Evolutionary conservation across 257 asterid genomes (phyloP).

Genomic region (Rehmannia glutinosa): DNA sequence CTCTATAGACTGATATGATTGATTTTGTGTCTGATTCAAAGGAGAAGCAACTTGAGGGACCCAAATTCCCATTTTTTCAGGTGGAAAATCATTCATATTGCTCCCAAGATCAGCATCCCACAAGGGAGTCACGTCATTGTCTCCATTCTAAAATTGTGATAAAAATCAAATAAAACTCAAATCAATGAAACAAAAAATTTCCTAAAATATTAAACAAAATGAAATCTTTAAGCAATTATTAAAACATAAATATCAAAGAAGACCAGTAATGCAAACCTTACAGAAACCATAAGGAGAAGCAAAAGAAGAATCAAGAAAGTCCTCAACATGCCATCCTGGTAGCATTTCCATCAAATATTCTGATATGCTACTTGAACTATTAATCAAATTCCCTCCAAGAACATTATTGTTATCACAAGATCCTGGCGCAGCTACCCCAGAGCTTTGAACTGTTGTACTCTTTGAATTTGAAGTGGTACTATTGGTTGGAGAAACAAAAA

Average conservation of each 20-base stretch:
- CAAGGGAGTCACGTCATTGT: constrained; percentile 34
- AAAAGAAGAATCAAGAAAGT: constrained; percentile 57
- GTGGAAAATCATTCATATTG: constrained; percentile 22
- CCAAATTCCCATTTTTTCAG: constrained; percentile 43
- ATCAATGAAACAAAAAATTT: background rate
- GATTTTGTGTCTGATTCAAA: constrained; percentile 27
- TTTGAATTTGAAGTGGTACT: constrained; percentile 22
- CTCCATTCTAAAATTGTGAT: constrained; percentile 43
- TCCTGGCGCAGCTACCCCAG: too few species aligned
- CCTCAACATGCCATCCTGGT: constrained; percentile 96
- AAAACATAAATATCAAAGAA: background rate
- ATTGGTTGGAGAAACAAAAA: background rate
- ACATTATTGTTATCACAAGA: background rate
- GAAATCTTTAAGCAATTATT: background rate
- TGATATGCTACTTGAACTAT: constrained; percentile 53
- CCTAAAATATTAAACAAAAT: background rate
- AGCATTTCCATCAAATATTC: constrained; percentile 72
- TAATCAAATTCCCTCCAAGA: constrained; percentile 16
- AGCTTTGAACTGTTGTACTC: constrained; percentile 18
- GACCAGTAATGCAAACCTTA: constrained; percentile 38
- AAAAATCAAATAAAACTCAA: background rate
- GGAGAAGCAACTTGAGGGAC: constrained; percentile 49
- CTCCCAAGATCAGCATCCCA: constrained; percentile 39
- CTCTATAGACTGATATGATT: constrained; percentile 25
- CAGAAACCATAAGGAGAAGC: constrained; percentile 37